Evolutionary conservation across 2,329 filamentous ascomycete species (phyloP), one percentile per base, ranked within the genome.

Genomic region (Cadophora luteo-olivacea): DNA sequence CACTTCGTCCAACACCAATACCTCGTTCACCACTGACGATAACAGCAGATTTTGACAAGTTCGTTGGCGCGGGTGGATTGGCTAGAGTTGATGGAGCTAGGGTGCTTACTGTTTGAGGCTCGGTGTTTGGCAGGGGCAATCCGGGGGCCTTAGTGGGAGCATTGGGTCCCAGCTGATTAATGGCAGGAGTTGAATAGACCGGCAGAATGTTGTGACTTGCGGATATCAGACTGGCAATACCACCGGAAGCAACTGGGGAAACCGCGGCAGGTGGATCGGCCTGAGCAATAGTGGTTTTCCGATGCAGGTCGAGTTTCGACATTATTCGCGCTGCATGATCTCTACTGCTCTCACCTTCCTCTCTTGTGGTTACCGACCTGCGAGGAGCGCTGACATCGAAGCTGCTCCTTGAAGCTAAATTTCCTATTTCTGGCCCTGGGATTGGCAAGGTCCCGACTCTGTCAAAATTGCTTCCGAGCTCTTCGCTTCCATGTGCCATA

Each of bases 261-360:
- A 75, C 69, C 81, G 81, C 36, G 80, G 80, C 29, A 2, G 79
- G 79, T 9, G 77, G 75, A 38, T 74, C 74, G 24, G 78, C 76
- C 29, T 79, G 81, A 24, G 81, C 78, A 36, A 85, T 84, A 69
- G 90, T 87, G 7, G 89, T 85, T 77, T 95, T 97, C 72, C 95
- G 89, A 79, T 97, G 92, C 67, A 97, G 84, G 79, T 97, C 95
- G 55, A 97, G 86, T 79, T 94, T 97, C 78, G 97, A 93, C 78
- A 97, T 97, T 71, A 98, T 93, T 69, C 94, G 89, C 24, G 93
- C 88, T 9, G 93, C 92, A 78, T 96, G 93, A 69, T 97, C 94
- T 70, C 92, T 87, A 67, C 90, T 87, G 71, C 88, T 89, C 75
- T 96, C 92, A 36, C 90, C 89, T 54, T 95, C 92, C 75, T 90